phyloP scores from a whole-genome alignment of 371 early-diverging fungal genomes.

The Phascolomyces articulosus region DNA sequence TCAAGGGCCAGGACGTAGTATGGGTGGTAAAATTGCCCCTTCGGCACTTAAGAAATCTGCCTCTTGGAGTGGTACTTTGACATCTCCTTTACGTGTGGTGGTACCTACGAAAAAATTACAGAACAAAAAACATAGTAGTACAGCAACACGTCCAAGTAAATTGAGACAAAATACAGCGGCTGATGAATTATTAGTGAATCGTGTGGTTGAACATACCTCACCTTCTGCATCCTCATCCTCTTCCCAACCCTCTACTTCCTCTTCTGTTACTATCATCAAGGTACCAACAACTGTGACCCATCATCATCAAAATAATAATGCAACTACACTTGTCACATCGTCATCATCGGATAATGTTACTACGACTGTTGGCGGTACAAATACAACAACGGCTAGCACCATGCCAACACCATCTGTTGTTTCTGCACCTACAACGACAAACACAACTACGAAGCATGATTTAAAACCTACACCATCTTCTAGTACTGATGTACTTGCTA shows the following conservation, averaged over 20 bases:
- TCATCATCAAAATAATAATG: too few relatives aligned
- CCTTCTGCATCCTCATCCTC: constrained; percentile 1
- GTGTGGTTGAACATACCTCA: constrained; percentile 20
- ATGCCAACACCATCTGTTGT: background rate
- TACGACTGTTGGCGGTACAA: background rate
- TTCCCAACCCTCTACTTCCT: background rate
- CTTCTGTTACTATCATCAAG: too few relatives aligned
- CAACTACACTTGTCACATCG: too few relatives aligned
- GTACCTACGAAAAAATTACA: constrained; percentile 17
- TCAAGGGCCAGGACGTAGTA: constrained; percentile 11
- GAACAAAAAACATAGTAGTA: constrained; percentile 7
- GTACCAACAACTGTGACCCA: too few relatives aligned
- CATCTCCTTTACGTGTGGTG: constrained; percentile 17
- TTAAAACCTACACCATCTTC: background rate
- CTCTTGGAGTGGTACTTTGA: constrained; percentile 33
- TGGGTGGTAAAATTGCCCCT: constrained; percentile 28
- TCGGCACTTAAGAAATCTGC: constrained; percentile 30
- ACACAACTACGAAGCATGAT: background rate
- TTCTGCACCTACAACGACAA: constrained; percentile 4
- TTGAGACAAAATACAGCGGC: constrained; percentile 5
- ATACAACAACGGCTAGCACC: background rate
- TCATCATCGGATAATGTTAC: constrained; percentile 1
- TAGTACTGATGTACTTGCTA: constrained; percentile 13
- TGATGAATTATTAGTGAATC: constrained; percentile 8
- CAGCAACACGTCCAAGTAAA: constrained; percentile 8